These are phyloP conservation scores for Apiospora sp. DNA, from an alignment of 2,329 filamentous ascomycete species.

Conservation along the genomic window DNA sequence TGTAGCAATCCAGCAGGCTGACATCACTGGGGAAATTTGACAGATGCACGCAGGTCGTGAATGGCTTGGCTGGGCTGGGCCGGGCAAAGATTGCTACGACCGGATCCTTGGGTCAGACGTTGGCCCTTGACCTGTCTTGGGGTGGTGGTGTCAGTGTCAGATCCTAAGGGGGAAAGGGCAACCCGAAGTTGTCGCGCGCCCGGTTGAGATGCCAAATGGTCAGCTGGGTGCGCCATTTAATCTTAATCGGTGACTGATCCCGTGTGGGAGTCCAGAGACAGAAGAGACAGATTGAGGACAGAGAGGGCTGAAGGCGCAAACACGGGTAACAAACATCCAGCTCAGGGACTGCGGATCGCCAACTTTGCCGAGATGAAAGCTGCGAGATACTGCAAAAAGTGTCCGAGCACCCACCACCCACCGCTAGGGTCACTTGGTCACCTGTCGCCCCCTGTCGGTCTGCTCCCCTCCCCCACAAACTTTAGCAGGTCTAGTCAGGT, in stretches of 20 bases:
- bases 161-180: neutral
- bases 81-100: neutral
- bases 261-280: neutral
- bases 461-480: neutral
- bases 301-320: neutral
- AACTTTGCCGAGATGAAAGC: conserved; percentile 22
- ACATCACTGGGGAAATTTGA: conserved; percentile 10
- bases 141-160: neutral
- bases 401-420: conserved; percentile 19
- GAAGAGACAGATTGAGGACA: neutral
- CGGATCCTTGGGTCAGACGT: conserved; percentile 8
- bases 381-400: neutral
- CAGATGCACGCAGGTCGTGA: neutral
- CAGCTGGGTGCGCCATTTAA: conserved; percentile 14
- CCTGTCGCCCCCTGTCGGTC: neutral
- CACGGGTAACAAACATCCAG: conserved; percentile 10
- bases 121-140: neutral
- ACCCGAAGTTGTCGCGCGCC: neutral
- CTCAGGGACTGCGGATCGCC: neutral
- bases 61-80: neutral
- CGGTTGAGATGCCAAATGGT: neutral
- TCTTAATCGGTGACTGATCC: neutral
- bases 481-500: neutral
- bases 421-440: neutral
- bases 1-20: neutral